Conservation (phyloP, 805 yeast species). For the Candida sanyiensis region DNA sequence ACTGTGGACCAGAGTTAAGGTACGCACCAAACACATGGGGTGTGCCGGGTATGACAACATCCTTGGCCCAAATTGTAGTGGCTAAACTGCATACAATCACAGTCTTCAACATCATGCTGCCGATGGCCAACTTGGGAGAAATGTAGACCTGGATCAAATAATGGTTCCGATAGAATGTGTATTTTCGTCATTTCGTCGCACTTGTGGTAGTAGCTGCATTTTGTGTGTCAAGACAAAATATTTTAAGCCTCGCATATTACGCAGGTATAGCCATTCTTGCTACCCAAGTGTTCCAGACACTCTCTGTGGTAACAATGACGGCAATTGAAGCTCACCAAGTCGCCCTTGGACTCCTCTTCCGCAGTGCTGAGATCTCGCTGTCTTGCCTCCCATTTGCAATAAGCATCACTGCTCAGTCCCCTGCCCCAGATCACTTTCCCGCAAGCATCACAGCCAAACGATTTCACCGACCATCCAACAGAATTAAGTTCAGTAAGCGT, state of each 20-base stretch:
- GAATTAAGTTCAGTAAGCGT: slow-evolving; percentile 36
- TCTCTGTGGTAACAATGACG: slow-evolving; percentile 58
- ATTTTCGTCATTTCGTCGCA: neutral
- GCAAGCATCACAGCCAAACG: slow-evolving; percentile 67
- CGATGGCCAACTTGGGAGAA: neutral
- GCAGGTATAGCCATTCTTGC: slow-evolving; percentile 29
- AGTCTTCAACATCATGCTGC: slow-evolving; percentile 13
- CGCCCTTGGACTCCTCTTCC: slow-evolving; percentile 12
- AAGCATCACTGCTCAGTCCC: slow-evolving; percentile 43
- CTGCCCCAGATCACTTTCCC: slow-evolving; percentile 71
- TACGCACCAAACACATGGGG: slow-evolving; percentile 36
- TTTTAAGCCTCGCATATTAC: slow-evolving; percentile 33
- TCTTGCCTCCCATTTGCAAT: slow-evolving; percentile 52
- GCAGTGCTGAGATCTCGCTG: slow-evolving; percentile 19
- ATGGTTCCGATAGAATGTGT: neutral
- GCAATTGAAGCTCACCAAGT: slow-evolving; percentile 55
- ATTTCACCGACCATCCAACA: slow-evolving; percentile 59
- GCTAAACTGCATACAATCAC: slow-evolving; percentile 3
- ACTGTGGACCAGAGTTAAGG: slow-evolving; percentile 42
- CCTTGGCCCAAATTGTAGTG: slow-evolving; percentile 4
- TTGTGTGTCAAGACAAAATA: neutral
- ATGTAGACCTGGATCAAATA: too few relatives aligned
- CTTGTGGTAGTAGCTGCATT: neutral
- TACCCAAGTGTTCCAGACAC: slow-evolving; percentile 48
- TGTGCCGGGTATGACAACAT: slow-evolving; percentile 18